Evolutionary conservation across 1,284 basidiomycete species (phyloP).

Genomic region (Uromyces viciae-fabae): DNA sequence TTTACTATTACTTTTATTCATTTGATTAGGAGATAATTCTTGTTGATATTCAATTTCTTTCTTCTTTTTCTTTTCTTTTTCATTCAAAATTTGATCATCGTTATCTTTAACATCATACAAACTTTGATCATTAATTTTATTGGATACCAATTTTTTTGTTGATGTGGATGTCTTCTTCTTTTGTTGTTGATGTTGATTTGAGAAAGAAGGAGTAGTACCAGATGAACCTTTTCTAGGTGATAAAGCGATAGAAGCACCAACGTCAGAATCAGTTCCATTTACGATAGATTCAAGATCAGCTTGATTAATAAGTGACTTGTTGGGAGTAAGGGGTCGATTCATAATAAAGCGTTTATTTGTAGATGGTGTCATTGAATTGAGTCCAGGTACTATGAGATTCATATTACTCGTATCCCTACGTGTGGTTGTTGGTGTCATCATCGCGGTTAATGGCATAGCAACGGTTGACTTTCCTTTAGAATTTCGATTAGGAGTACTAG

Average conservation of each 20-base stretch:
- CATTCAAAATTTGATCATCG: too few relatives aligned
- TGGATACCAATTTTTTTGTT: too few relatives aligned
- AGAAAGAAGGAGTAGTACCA: neutral
- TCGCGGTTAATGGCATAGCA: too few relatives aligned
- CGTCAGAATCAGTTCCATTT: conserved; percentile 24
- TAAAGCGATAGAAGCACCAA: neutral
- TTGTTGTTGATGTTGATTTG: neutral
- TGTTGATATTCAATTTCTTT: neutral
- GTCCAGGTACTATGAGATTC: too few relatives aligned
- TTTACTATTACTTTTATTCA: neutral
- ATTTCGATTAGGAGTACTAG: too few relatives aligned
- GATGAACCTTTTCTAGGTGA: neutral
- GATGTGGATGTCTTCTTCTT: too few relatives aligned
- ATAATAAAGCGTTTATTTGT: neutral
- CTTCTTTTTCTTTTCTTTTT: too few relatives aligned
- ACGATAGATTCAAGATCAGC: conserved; percentile 30
- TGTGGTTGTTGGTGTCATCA: neutral
- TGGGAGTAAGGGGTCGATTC: neutral
- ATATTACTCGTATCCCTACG: neutral
- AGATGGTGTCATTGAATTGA: neutral
- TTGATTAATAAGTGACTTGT: neutral
- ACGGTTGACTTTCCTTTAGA: too few relatives aligned
- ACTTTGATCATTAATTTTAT: too few relatives aligned
- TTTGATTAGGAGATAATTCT: neutral
- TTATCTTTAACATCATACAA: too few relatives aligned